These are phyloP conservation scores for Starmerella powellii DNA, from an alignment of 805 yeast species.

Conservation along the genomic window DNA sequence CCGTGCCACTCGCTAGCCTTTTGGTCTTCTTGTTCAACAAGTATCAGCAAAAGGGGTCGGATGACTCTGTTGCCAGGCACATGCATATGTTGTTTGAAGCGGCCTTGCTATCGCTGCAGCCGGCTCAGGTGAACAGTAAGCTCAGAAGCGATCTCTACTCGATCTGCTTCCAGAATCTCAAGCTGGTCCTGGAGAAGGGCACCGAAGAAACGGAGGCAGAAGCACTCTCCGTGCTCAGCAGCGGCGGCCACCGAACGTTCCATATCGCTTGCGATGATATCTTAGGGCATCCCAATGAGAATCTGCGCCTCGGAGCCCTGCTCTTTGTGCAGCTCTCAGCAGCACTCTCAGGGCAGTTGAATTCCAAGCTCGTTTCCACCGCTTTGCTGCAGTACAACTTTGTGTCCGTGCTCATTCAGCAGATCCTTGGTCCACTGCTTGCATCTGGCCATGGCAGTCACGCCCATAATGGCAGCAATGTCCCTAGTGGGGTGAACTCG, in stretches of 20 bases:
- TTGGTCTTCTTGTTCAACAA: slow-evolving; percentile 58
- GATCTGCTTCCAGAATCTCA: slow-evolving; percentile 52
- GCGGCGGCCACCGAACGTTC: slow-evolving; percentile 50
- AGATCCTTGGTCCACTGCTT: slow-evolving; percentile 26
- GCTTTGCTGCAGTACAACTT: slow-evolving; percentile 54
- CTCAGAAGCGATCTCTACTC: slow-evolving; percentile 73
- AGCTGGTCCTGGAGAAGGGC: slow-evolving; percentile 32
- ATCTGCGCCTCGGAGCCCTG: slow-evolving; percentile 61
- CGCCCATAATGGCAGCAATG: too few relatives aligned
- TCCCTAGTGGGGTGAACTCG: slow-evolving; percentile 1
- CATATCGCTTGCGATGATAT: slow-evolving; percentile 66
- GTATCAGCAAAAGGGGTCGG: slow-evolving; percentile 34
- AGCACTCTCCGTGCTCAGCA: slow-evolving; percentile 41
- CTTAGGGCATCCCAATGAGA: slow-evolving; percentile 56
- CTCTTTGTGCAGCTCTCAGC: slow-evolving; percentile 59
- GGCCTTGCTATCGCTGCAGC: slow-evolving; percentile 58
- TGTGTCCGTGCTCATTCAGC: slow-evolving; percentile 47
- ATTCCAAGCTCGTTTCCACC: slow-evolving; percentile 47
- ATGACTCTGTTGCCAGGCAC: slow-evolving; percentile 25
- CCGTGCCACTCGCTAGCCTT: slow-evolving; percentile 66
- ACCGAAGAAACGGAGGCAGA: slow-evolving; percentile 30
- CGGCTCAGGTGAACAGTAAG: slow-evolving; percentile 53
- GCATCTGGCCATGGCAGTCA: slow-evolving; percentile 4
- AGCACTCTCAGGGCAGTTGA: slow-evolving; percentile 41
- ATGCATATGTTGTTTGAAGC: slow-evolving; percentile 60